A percentile compares a stretch with the other conserved stretches of the same genome.
Evolutionary conservation across 495 filamentous ascomycete species (phyloP).

Genomic region (Cryomyces minteri): DNA sequence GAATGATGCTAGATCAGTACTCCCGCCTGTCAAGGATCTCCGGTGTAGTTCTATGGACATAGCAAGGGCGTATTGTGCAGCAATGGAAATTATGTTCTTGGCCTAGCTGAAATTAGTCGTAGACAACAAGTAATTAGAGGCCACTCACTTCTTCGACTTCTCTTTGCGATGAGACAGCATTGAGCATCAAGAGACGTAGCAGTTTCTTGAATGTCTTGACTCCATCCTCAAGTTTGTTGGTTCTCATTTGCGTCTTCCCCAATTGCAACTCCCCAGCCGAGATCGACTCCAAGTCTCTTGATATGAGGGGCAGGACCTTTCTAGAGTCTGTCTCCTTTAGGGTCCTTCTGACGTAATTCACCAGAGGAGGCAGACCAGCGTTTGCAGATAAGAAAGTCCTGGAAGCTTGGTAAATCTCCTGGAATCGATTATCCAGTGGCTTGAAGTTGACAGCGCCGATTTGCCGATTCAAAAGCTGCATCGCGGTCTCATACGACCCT

Average conservation of each 20-base stretch:
- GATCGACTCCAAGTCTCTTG: conserved; percentile 74
- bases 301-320: conserved; percentile 79
- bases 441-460: conserved; percentile 86
- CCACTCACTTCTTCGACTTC: conserved; percentile 50
- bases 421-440: conserved; percentile 76
- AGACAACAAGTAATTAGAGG: conserved; percentile 16
- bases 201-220: conserved; percentile 66
- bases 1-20: conserved; percentile 17
- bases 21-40: conserved; percentile 31
- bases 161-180: conserved; percentile 60
- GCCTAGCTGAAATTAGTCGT: conserved; percentile 24
- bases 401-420: conserved; percentile 82
- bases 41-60: conserved; percentile 87
- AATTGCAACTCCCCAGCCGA: conserved; percentile 60
- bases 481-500: conserved; percentile 88
- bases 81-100: conserved; percentile 77
- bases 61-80: conserved; percentile 75
- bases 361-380: conserved; percentile 56
- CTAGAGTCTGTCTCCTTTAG: conserved; percentile 72
- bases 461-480: conserved; percentile 94
- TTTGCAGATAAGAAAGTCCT: conserved; percentile 83
- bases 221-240: conserved; percentile 84
- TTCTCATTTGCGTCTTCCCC: conserved; percentile 77
- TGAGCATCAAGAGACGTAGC: conserved; percentile 68
- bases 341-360: conserved; percentile 85